A percentile compares a stretch with the other conserved stretches of the same genome.
phyloP scores from a whole-genome alignment of 2,329 filamentous ascomycete species.

The Fusarium concolor region DNA sequence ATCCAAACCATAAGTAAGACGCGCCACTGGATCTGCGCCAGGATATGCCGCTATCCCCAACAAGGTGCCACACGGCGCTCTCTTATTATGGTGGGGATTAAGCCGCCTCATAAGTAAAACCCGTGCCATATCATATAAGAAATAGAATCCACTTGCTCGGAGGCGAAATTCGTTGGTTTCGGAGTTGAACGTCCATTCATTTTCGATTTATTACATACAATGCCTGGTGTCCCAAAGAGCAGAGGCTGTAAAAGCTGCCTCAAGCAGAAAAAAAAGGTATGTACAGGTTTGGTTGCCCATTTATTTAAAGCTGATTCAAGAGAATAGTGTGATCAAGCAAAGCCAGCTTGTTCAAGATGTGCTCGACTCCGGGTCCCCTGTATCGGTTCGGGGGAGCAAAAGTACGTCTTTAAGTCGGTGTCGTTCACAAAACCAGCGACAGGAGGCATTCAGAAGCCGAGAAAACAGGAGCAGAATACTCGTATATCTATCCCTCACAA shows the following conservation, averaged over 20 bases:
- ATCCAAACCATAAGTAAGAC: not conserved
- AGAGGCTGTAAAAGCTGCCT: constrained; percentile 62
- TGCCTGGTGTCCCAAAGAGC: constrained; percentile 64
- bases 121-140: not conserved
- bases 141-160: accelerated
- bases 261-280: constrained; percentile 65
- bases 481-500: not conserved
- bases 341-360: constrained; percentile 59
- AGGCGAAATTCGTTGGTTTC: accelerated
- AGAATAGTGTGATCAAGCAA: constrained; percentile 58
- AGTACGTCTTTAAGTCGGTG: constrained; percentile 60
- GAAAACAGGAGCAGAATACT: not conserved
- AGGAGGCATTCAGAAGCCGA: not conserved
- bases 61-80: constrained; percentile 13
- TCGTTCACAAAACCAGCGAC: constrained; percentile 39
- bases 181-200: not conserved
- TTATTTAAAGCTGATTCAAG: not conserved
- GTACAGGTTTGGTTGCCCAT: not conserved
- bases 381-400: constrained; percentile 58
- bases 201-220: constrained; percentile 29
- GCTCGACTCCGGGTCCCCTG: constrained; percentile 57
- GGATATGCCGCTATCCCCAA: constrained; percentile 20
- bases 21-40: constrained; percentile 6
- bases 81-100: not conserved
- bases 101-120: not conserved